Conservation (phyloP, 352 stramenopile genomes). For the Phytophthora constricta region DNA sequence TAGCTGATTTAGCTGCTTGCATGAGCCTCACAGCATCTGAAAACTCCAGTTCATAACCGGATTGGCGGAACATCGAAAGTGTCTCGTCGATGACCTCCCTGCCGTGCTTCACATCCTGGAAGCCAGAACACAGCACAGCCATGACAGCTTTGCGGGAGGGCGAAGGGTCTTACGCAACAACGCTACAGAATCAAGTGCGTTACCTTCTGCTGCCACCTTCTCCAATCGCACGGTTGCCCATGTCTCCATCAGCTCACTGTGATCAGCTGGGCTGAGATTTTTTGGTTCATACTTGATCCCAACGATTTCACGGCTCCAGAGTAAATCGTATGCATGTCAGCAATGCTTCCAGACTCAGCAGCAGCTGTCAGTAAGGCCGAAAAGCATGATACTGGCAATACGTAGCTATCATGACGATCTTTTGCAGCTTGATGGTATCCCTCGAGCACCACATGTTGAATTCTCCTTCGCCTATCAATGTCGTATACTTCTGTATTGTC, state of each 20-base stretch:
- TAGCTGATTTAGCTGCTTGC: neutral
- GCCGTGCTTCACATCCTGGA: neutral
- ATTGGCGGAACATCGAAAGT: neutral
- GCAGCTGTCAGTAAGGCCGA: constrained; percentile 45
- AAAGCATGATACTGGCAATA: constrained; percentile 48
- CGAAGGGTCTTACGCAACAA: neutral
- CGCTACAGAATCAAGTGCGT: neutral
- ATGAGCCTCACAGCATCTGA: neutral
- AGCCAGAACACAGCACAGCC: constrained; percentile 1
- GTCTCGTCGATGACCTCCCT: neutral
- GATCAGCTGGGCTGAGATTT: constrained; percentile 14
- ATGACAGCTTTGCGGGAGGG: constrained; percentile 3
- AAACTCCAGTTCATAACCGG: neutral
- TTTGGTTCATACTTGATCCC: constrained; percentile 27
- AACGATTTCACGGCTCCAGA: constrained; percentile 40
- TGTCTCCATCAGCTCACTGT: constrained; percentile 24
- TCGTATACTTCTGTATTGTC: constrained; percentile 7
- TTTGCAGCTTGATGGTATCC: constrained; percentile 28
- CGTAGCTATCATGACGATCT: constrained; percentile 42
- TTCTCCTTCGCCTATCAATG: constrained; percentile 29
- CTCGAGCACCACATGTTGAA: constrained; percentile 21
- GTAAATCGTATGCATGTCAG: constrained; percentile 50
- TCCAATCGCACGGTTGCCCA: constrained; percentile 25
- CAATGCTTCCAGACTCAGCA: constrained; percentile 33
- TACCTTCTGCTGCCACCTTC: constrained; percentile 18